These are phyloP conservation scores for Melaleuca alternifolia DNA, from an alignment of 345 rosid genomes.

Conservation along the genomic window DNA sequence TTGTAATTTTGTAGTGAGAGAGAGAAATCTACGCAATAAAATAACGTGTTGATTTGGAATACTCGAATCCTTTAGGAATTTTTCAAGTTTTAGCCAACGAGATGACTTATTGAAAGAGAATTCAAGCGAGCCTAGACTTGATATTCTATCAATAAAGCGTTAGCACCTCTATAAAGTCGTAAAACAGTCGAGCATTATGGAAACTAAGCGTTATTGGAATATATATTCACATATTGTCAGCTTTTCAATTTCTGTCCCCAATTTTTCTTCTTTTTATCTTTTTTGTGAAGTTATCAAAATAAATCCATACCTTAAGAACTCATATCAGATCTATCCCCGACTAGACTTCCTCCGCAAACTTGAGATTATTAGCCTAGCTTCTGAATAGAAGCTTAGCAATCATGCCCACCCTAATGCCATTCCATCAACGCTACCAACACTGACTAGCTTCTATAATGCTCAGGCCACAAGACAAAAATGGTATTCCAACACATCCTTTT, in stretches of 20 bases:
- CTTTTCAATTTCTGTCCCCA: no score
- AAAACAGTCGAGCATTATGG: no score
- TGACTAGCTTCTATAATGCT: background rate
- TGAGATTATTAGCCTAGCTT: background rate
- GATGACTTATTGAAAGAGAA: conserved; percentile 4
- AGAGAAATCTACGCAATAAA: conserved; percentile 1
- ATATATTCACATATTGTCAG: no score
- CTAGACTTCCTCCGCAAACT: no score
- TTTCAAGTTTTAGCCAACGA: conserved; percentile 6
- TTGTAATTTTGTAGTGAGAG: conserved; percentile 3
- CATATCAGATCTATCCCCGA: no score
- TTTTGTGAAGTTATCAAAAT: no score
- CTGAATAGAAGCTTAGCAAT: background rate
- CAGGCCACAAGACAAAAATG: background rate
- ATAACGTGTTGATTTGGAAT: background rate
- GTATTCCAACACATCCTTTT: background rate
- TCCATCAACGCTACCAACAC: background rate
- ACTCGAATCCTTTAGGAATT: background rate
- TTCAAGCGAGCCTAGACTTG: background rate
- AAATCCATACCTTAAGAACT: no score
- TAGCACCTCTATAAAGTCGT: no score
- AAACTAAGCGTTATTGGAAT: no score
- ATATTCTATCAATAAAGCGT: no score
- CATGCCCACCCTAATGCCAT: background rate
- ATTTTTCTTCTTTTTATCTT: no score